Evolutionary conservation across 257 asterid species (phyloP).

Genomic region (Solanum paucissectum): DNA sequence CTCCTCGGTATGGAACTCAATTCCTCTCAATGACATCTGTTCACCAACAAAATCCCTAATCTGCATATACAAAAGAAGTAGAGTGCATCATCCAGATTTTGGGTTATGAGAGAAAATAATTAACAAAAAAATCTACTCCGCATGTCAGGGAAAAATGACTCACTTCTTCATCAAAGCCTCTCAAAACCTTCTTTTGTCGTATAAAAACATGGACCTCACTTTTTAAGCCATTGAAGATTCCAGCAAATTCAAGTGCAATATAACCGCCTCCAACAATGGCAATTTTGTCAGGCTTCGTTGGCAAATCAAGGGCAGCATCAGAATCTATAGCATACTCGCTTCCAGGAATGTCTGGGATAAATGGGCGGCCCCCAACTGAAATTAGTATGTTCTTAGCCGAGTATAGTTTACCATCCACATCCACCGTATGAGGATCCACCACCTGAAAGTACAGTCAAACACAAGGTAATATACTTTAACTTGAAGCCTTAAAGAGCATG

Average conservation of each 20-base stretch:
- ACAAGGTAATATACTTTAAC: background rate
- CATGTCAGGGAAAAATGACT: background rate
- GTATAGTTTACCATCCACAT: conserved; percentile 76
- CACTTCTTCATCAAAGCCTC: conserved; percentile 99
- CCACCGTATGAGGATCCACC: conserved; percentile 84
- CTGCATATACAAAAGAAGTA: conserved; percentile 33
- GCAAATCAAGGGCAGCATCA: conserved; percentile 94
- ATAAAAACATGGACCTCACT: conserved; percentile 88
- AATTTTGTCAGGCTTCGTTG: conserved; percentile 67
- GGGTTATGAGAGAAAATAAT: background rate
- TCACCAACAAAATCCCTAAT: conserved; percentile 86
- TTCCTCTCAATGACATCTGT: conserved; percentile 82
- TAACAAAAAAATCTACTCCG: background rate
- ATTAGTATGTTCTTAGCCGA: conserved; percentile 82
- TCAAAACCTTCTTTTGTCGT: conserved; percentile 78
- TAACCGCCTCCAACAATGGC: conserved; percentile 98
- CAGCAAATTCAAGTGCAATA: conserved; percentile 98
- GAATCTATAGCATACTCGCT: conserved; percentile 84
- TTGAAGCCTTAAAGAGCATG: background rate
- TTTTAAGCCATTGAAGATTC: conserved; percentile 84
- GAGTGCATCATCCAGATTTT: conserved; percentile 1
- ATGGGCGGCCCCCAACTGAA: conserved; percentile 97
- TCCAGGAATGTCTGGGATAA: conserved; percentile 93
- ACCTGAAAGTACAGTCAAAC: conserved; percentile 31
- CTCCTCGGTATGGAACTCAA: conserved; percentile 82